Evolutionary conservation across 441 rosid genomes (phyloP), one percentile per base, ranked within the genome.

Genomic region (Aquilaria agallochum): DNA sequence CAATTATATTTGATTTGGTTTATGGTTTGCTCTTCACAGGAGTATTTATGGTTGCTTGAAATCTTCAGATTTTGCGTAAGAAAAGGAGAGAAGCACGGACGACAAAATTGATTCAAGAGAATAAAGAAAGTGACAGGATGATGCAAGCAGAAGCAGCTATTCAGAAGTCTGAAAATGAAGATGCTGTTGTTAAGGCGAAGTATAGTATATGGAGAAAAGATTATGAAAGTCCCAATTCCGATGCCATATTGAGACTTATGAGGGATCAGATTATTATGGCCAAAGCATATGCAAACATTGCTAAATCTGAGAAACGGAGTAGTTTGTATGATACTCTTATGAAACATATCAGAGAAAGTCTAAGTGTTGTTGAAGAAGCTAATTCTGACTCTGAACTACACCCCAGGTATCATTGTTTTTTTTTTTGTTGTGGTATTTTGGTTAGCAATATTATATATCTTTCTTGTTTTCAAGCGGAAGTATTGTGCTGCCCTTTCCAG

Each of bases 251-350:
- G 80, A 90, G 83, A 70, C 95, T 94, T 66, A 90, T 90, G 90
- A 82, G 93, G 31, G 98, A 94, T 83, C 98, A 94, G 81, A 80
- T 90, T 67, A 88, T 90, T 64, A 85, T 90, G 97, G 95, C 93
- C 30, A 90, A 85, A 77, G 95, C 89, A 50, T 90, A 94, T 81
- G 92, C 97, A 63, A 81, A 85, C 64, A 79, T 90, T 64, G 97
- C 98, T 71, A 87, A 78, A 74, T 77, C 92, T 12, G 81, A 76
- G 68, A 83, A 87, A 59, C 80, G 83, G 54, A 79, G 65, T 59
- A 57, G 46, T 53, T 87, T 90, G 36, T 89, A 82, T 52, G 65
- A 67, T 62, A 80, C 86, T 62, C 86, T 89, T 67, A 74, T 79
- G 75, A 76, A 83, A 71, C 82, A 78, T 54, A 69, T 74, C 44